Evolutionary conservation across 2,329 filamentous ascomycete species (phyloP).

Genomic region (Domatiomyces globalis): DNA sequence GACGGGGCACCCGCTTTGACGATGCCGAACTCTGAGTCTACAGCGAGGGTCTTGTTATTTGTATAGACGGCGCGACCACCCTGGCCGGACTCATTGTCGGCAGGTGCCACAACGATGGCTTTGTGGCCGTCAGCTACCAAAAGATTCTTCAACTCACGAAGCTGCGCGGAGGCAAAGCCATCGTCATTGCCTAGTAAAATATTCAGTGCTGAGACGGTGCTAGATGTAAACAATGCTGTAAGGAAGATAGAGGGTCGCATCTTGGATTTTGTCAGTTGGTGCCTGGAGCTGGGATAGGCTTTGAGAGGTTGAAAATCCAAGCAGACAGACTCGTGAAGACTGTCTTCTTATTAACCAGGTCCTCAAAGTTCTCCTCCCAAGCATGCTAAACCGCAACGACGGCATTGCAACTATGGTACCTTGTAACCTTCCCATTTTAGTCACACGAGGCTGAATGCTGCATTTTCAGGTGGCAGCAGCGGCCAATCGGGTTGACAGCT

Average conservation of each 20-base stretch:
- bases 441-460: too few relatives aligned
- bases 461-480: neutral
- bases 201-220: constrained; percentile 12
- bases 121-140: constrained; percentile 23
- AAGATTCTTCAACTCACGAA: constrained; percentile 29
- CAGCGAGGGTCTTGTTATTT: constrained; percentile 28
- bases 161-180: constrained; percentile 30
- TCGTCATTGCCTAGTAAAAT: constrained; percentile 24
- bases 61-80: constrained; percentile 34
- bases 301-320: too few relatives aligned
- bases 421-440: too few relatives aligned
- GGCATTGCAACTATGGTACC: too few relatives aligned
- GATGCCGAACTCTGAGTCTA: constrained; percentile 32
- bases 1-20: constrained; percentile 35
- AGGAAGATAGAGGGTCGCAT: constrained; percentile 7
- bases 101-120: constrained; percentile 31
- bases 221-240: constrained; percentile 4
- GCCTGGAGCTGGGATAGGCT: neutral
- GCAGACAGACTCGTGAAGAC: neutral
- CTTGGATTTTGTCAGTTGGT: neutral
- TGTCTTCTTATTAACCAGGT: neutral
- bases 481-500: too few relatives aligned
- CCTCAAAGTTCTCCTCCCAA: too few relatives aligned
- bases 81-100: constrained; percentile 32
- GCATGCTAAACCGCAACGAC: neutral